Percentiles rank a stretch among this genome's conserved stretches.
phyloP scores from a whole-genome alignment of 2,329 filamentous ascomycete genomes.

The Ophiocordyceps camponoti-saundersi region DNA sequence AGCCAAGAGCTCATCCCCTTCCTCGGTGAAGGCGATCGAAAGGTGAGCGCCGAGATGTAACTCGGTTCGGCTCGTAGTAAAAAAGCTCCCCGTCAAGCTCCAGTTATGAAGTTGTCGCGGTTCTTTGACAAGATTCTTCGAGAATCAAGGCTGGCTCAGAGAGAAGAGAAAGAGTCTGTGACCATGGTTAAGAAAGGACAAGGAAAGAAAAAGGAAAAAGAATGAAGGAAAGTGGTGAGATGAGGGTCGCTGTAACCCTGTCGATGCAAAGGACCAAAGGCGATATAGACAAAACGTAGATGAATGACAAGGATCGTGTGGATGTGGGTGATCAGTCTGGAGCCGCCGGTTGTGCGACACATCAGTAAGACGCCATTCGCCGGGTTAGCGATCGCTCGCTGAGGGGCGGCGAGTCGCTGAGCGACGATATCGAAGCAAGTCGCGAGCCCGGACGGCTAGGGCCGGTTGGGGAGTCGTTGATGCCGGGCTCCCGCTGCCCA shows the following conservation, averaged over 20 bases:
- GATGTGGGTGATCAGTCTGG: background rate
- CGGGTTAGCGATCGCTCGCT: conserved; percentile 35
- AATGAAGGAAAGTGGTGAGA: background rate
- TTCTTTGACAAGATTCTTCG: background rate
- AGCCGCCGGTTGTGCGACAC: conserved; percentile 1
- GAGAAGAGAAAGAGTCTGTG: background rate
- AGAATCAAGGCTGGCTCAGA: background rate
- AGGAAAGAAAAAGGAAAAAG: background rate
- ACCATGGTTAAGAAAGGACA: background rate
- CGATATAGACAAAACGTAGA: background rate
- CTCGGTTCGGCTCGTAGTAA: background rate
- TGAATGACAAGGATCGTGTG: background rate
- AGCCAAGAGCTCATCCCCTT: background rate
- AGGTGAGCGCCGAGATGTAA: background rate
- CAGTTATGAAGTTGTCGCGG: background rate
- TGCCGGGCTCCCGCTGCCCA: conserved; percentile 47
- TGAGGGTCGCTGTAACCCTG: background rate
- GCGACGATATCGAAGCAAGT: conserved; percentile 23
- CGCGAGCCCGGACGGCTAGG: conserved; percentile 25
- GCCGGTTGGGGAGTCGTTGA: conserved; percentile 43
- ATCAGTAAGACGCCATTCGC: conserved; percentile 48
- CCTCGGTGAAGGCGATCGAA: background rate
- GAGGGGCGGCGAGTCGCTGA: conserved; percentile 25
- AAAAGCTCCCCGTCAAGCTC: background rate
- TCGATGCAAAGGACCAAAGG: background rate